These are phyloP conservation scores for Phlebopus sp. DNA, from an alignment of 1,284 basidiomycete species.

Conservation along the genomic window DNA sequence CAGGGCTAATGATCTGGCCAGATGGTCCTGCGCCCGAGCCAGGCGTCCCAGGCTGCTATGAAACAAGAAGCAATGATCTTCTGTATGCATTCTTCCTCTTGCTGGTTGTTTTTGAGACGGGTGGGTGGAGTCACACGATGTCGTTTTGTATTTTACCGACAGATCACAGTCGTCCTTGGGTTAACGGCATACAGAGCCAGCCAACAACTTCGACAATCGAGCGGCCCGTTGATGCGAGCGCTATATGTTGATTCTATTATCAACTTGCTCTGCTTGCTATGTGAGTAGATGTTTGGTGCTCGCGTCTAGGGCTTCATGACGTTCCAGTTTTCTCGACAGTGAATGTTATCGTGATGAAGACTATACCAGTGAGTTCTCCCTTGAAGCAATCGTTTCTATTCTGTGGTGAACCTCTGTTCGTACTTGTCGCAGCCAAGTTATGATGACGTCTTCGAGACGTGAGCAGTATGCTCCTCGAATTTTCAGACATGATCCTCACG, in stretches of 20 bases:
- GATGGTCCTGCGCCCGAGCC: constrained; percentile 1
- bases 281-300: background rate
- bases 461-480: background rate
- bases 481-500: background rate
- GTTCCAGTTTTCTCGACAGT: constrained; percentile 1
- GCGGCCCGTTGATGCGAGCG: background rate
- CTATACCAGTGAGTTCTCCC: constrained; percentile 2
- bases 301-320: background rate
- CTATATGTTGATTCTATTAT: constrained; percentile 6
- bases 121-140: background rate
- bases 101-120: constrained; percentile 1
- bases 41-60: constrained; percentile 3
- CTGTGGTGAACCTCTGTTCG: background rate
- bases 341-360: background rate
- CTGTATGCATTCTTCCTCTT: background rate
- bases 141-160: too few species aligned
- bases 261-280: constrained; percentile 1
- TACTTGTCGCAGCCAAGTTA: background rate
- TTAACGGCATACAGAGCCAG: background rate
- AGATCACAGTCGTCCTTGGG: constrained; percentile 1
- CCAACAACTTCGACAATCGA: background rate
- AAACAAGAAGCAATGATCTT: background rate
- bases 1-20: background rate
- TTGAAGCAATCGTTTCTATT: background rate
- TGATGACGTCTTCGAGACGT: constrained; percentile 6